A percentile compares a stretch with the other conserved stretches of the same genome.
Evolutionary conservation across 192 early-diverging fungal species (phyloP).

Genomic region (Coemansia sp.): DNA sequence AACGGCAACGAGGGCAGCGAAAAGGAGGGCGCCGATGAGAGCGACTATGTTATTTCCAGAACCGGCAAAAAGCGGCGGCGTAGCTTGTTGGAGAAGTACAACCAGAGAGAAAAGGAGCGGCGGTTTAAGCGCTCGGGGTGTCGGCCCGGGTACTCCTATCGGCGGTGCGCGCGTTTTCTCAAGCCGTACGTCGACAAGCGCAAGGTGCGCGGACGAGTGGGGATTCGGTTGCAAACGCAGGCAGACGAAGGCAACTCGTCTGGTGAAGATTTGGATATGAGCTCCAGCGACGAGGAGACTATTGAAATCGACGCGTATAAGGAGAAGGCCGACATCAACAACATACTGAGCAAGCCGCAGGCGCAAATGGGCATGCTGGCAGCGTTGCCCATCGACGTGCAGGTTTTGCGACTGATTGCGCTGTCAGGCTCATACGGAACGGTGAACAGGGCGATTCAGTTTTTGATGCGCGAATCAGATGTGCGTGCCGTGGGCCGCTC

Average conservation of each 20-base stretch:
- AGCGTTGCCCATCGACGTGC: conserved; percentile 22
- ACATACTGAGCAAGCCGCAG: conserved; percentile 28
- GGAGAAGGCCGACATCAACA: conserved; percentile 31
- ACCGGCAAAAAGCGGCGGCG: no score
- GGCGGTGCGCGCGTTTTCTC: conserved; percentile 40
- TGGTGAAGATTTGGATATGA: conserved; percentile 4
- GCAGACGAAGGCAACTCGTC: not conserved
- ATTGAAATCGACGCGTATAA: conserved; percentile 14
- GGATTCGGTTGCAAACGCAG: conserved; percentile 15
- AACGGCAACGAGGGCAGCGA: not conserved
- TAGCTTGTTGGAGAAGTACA: conserved; percentile 1
- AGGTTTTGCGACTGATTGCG: conserved; percentile 42
- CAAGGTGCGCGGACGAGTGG: conserved; percentile 11
- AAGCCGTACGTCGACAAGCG: conserved; percentile 23
- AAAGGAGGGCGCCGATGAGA: no score
- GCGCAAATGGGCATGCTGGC: conserved; percentile 16
- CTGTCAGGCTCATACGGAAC: conserved; percentile 31
- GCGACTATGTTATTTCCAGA: no score
- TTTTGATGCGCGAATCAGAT: conserved; percentile 4
- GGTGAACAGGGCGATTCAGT: conserved; percentile 17
- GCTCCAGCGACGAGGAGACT: conserved; percentile 28
- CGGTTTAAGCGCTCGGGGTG: not conserved
- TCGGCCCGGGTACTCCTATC: conserved; percentile 17
- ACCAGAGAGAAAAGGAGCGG: not conserved
- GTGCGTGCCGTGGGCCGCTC: conserved; percentile 9